phyloP scores from a whole-genome alignment of 371 early-diverging fungal species.

The Rhizomucor miehei region DNA sequence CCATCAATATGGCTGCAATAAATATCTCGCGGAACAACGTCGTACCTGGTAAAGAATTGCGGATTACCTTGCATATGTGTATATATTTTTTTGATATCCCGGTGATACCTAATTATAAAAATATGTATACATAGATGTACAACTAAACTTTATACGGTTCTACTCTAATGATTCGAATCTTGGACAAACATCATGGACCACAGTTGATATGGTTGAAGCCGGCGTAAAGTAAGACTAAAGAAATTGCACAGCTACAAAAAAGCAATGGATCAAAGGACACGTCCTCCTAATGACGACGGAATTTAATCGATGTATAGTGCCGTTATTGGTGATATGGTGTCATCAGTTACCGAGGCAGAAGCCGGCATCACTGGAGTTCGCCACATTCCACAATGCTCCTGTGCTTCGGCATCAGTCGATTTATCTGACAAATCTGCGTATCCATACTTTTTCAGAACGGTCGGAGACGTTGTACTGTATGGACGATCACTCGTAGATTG shows the following conservation, averaged over 20 bases:
- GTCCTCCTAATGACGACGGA: neutral
- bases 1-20: conserved; percentile 23
- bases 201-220: conserved; percentile 26
- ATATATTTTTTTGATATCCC: neutral
- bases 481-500: conserved; percentile 31
- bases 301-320: conserved; percentile 20
- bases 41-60: conserved; percentile 32
- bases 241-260: too few species aligned
- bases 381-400: conserved; percentile 41
- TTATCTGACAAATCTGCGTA: conserved; percentile 31
- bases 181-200: conserved; percentile 28
- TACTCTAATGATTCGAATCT: conserved; percentile 22
- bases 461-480: conserved; percentile 24
- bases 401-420: conserved; percentile 23
- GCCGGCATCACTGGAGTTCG: conserved; percentile 34
- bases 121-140: conserved; percentile 19
- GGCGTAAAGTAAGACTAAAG: conserved; percentile 32
- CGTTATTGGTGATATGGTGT: conserved; percentile 39
- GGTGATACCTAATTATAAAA: neutral
- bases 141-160: conserved; percentile 26
- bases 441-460: conserved; percentile 44
- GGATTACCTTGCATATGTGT: too few species aligned
- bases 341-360: conserved; percentile 26
- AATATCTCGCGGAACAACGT: conserved; percentile 17
- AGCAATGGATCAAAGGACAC: too few species aligned